phyloP scores from a whole-genome alignment of 768 basidiomycete species.

The Rhodotorula diobovata region DNA sequence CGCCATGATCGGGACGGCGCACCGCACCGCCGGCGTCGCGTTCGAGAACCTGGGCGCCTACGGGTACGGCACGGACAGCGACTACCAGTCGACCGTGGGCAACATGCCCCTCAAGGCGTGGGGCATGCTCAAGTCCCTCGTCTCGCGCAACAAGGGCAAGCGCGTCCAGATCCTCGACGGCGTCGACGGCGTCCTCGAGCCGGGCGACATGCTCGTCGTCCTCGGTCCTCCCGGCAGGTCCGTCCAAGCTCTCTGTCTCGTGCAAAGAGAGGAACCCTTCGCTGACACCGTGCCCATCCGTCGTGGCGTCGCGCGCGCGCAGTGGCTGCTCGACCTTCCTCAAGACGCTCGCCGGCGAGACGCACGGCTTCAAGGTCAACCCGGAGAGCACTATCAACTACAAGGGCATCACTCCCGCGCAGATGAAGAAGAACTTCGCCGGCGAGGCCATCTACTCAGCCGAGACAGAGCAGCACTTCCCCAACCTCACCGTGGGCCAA shows the following conservation, averaged over 20 bases:
- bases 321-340: slow-evolving; percentile 52
- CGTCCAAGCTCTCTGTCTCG: slow-evolving; percentile 29
- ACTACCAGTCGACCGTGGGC: slow-evolving; percentile 10
- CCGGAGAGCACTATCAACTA: slow-evolving; percentile 50
- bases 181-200: slow-evolving; percentile 42
- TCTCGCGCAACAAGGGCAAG: slow-evolving; percentile 59
- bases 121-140: slow-evolving; percentile 44
- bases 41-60: slow-evolving; percentile 26
- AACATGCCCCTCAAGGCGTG: slow-evolving; percentile 15
- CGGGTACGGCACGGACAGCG: slow-evolving; percentile 15
- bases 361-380: slow-evolving; percentile 48
- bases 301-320: background rate
- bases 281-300: slow-evolving; percentile 44
- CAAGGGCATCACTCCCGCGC: slow-evolving; percentile 51
- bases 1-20: background rate
- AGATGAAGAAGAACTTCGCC: slow-evolving; percentile 53
- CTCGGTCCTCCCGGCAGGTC: slow-evolving; percentile 45
- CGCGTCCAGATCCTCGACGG: slow-evolving; percentile 46
- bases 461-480: slow-evolving; percentile 37
- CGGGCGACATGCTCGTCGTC: slow-evolving; percentile 70
- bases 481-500: slow-evolving; percentile 46
- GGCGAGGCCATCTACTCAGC: slow-evolving; percentile 66
- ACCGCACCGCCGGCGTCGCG: slow-evolving; percentile 16
- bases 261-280: slow-evolving; percentile 44
- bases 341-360: slow-evolving; percentile 54